phyloP scores from a whole-genome alignment of 768 basidiomycete genomes.

The Rhizopogon salebrosus region DNA sequence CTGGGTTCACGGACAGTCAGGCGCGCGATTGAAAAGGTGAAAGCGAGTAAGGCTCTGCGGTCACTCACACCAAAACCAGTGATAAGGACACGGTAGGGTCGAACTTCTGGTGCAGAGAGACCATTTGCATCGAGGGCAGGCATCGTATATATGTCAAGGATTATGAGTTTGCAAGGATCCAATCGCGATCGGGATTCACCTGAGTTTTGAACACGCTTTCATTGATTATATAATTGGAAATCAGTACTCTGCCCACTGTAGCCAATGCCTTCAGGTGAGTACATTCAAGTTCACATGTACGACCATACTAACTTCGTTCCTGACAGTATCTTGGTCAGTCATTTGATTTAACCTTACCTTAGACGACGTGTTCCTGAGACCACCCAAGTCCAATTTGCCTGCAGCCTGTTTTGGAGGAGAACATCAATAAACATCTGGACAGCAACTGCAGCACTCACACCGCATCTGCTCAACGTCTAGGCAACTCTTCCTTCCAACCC shows the following conservation, averaged over 20 bases:
- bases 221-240: too few species aligned
- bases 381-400: slow-evolving; percentile 44
- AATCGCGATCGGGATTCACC: background rate
- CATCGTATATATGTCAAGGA: slow-evolving; percentile 18
- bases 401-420: slow-evolving; percentile 30
- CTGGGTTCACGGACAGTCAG: slow-evolving; percentile 29
- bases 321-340: slow-evolving; percentile 22
- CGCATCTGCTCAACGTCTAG: slow-evolving; percentile 7
- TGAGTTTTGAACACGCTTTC: too few species aligned
- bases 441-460: slow-evolving; percentile 31
- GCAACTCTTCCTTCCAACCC: slow-evolving; percentile 6
- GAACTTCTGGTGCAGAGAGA: slow-evolving; percentile 21
- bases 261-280: background rate
- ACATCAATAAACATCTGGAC: slow-evolving; percentile 52
- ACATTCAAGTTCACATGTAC: background rate
- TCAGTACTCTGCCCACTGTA: too few species aligned
- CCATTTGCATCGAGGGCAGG: slow-evolving; percentile 21
- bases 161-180: background rate
- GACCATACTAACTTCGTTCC: background rate
- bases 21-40: slow-evolving; percentile 8
- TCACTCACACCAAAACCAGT: slow-evolving; percentile 52
- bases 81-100: slow-evolving; percentile 40
- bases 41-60: slow-evolving; percentile 14
- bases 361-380: background rate
- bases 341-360: background rate